phyloP scores from a whole-genome alignment of 345 rosid genomes.

The Pseudoturritis turrita region DNA sequence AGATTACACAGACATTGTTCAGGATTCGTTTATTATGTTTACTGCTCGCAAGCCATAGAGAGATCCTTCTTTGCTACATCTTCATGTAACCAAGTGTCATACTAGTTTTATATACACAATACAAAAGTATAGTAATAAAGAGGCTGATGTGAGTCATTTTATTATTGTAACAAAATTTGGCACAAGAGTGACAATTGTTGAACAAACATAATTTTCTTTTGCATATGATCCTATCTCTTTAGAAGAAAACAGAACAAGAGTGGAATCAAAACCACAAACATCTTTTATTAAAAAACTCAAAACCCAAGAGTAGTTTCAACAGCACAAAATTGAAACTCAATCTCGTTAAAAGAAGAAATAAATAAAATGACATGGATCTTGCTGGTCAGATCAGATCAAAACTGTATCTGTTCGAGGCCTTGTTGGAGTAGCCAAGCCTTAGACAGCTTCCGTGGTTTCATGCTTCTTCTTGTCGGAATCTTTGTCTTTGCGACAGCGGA shows the following conservation, averaged over 20 bases:
- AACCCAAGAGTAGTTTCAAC: background rate
- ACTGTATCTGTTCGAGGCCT: slow-evolving; percentile 11
- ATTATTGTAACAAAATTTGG: background rate
- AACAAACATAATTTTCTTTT: too few species aligned
- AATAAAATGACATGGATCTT: slow-evolving; percentile 1
- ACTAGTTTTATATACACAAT: background rate
- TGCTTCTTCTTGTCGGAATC: slow-evolving; percentile 21
- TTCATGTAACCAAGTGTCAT: slow-evolving; percentile 2
- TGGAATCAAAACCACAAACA: background rate
- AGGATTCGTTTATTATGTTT: slow-evolving; percentile 81
- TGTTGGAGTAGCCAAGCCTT: slow-evolving; percentile 1
- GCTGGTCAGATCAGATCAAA: slow-evolving; percentile 18
- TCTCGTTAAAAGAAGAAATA: background rate
- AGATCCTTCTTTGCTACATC: background rate
- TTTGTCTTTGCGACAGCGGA: slow-evolving; percentile 32
- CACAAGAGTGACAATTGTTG: background rate
- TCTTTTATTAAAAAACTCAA: slow-evolving; percentile 15
- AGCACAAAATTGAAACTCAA: background rate
- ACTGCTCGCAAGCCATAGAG: slow-evolving; percentile 81
- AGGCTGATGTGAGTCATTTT: too few species aligned
- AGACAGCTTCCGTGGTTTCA: slow-evolving; percentile 21
- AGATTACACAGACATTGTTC: slow-evolving; percentile 56
- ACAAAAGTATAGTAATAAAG: background rate
- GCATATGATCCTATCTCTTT: background rate
- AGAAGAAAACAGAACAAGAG: background rate